Conservation (phyloP, 2,329 filamentous ascomycete genomes). For the Amesomyces nigricolor region DNA sequence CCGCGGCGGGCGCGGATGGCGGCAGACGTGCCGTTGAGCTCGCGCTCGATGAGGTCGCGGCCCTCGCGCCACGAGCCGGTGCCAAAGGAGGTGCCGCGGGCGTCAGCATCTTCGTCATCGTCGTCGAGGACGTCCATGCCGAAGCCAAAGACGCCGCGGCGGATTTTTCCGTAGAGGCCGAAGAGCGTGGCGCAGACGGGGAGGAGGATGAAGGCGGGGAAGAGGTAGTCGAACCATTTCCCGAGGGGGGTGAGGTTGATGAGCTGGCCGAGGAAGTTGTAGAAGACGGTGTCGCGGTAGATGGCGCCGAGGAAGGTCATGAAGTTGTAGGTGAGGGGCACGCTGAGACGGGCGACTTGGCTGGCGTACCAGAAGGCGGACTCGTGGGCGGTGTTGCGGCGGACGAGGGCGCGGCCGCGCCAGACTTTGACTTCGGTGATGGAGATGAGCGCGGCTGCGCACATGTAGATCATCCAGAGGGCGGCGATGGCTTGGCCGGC, state of each 20-base stretch:
- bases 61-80: conserved; percentile 88
- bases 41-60: conserved; percentile 80
- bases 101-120: conserved; percentile 52
- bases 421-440: conserved; percentile 95
- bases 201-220: conserved; percentile 80
- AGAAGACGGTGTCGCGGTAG: conserved; percentile 76
- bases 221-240: conserved; percentile 78
- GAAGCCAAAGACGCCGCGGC: conserved; percentile 65
- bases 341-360: conserved; percentile 85
- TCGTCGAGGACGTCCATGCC: conserved; percentile 70
- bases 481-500: conserved; percentile 79
- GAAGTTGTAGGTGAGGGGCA: conserved; percentile 94
- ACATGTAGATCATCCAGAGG: conserved; percentile 95
- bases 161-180: conserved; percentile 79
- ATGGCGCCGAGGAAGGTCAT: conserved; percentile 78
- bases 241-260: conserved; percentile 81
- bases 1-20: conserved; percentile 42
- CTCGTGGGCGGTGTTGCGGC: conserved; percentile 85
- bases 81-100: conserved; percentile 52
- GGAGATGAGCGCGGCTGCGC: conserved; percentile 75
- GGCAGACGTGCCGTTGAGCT: conserved; percentile 61
- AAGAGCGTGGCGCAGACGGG: conserved; percentile 83
- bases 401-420: conserved; percentile 87
- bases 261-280: conserved; percentile 73
- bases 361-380: conserved; percentile 94